Evolutionary conservation across 805 yeast species (phyloP), one percentile per base, ranked within the genome.

Genomic region (Sungouiozyma ichnusensis): DNA sequence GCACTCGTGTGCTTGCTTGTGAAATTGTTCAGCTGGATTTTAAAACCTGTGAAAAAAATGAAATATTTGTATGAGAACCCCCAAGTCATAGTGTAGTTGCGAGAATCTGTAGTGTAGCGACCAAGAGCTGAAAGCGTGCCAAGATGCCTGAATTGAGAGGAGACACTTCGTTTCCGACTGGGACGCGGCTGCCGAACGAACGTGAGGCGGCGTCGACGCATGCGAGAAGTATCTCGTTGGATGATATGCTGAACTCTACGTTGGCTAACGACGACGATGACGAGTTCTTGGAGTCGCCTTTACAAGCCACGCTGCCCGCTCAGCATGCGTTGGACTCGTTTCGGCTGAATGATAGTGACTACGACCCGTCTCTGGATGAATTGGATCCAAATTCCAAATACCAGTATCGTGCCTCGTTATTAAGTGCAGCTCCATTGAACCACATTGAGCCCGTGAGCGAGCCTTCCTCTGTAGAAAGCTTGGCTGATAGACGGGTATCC

Each of bases 191-290:
- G 13, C 17, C 8, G 18, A 19, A 11, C 16, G 16, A 24, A 11
- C 11, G 6, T 6, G 29, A 24, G 29, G 29, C 29, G 8, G 15
- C 27, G 18, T 33, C 36, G 2, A 31, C 29, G 24, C 54, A 50
- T 19, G 15, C 46, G 5, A 49, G 52, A 38, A 47, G 44, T 33
- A 33, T 45, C 6, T 50, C 54, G 0, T 48, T 53, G 35, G 59
- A 54, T 36, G 55, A 52, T 24, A 48, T 54, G 43, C 33, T 54
- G 20, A 51, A 53, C 39, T 48, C 48, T 13, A 54, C 59, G 2
- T 41, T 54, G 27, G 48, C 49, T 14, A 41, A 50, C 33, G 42
- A 44, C 34, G 44, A 45, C 14, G 44, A 44, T 36, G 43, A 45
- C 20, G 39, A 41, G 5, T 20, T 34, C 24, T 33, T 29, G 20